Conservation (phyloP, 352 stramenopile species). For the Pythium phragmitis region DNA sequence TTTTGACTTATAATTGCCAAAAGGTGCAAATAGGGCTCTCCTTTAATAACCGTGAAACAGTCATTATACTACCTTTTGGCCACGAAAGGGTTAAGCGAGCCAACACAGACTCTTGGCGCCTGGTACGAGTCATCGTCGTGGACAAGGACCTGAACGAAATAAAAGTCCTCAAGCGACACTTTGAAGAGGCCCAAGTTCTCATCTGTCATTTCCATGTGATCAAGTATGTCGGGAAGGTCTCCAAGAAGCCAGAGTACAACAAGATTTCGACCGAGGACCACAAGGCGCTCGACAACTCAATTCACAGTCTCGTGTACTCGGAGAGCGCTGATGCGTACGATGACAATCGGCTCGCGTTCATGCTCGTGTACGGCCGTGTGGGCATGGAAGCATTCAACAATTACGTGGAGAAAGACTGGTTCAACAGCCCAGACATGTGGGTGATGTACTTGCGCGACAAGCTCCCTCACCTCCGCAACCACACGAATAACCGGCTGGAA, state of each 20-base stretch:
- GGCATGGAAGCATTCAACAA: conserved; percentile 11
- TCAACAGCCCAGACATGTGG: conserved; percentile 27
- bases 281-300: conserved; percentile 21
- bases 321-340: conserved; percentile 9
- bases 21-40: too few relatives aligned
- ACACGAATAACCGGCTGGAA: conserved; percentile 34
- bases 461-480: conserved; percentile 27
- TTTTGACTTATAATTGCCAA: too few relatives aligned
- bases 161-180: conserved; percentile 3
- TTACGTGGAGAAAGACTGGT: conserved; percentile 32
- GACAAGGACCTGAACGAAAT: conserved; percentile 29
- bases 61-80: too few relatives aligned
- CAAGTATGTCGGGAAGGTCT: conserved; percentile 12
- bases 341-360: not conserved
- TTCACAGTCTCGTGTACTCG: conserved; percentile 16
- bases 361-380: not conserved
- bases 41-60: too few relatives aligned
- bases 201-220: conserved; percentile 21
- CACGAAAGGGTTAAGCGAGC: too few relatives aligned
- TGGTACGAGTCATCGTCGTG: conserved; percentile 11
- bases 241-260: conserved; percentile 12
- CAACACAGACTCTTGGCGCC: not conserved
- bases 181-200: conserved; percentile 3
- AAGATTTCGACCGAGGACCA: conserved; percentile 23
- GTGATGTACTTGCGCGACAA: conserved; percentile 16